phyloP scores from a whole-genome alignment of 768 basidiomycete species.

The Neoboletus subvelutipes region DNA sequence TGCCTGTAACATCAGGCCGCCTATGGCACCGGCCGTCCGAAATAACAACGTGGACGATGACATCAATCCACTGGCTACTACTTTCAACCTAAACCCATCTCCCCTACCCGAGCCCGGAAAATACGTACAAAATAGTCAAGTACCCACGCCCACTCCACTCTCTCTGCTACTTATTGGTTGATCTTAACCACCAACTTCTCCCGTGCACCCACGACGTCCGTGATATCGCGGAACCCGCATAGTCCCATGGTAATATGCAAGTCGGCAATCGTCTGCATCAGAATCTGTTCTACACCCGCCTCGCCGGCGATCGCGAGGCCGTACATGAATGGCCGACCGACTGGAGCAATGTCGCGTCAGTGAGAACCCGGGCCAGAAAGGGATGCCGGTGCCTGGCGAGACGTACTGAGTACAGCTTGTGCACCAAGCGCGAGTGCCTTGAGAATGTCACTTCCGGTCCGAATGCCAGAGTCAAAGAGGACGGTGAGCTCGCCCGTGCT shows the following conservation, averaged over 20 bases:
- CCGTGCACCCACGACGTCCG: constrained; percentile 39
- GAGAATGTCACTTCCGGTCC: constrained; percentile 53
- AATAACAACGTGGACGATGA: background rate
- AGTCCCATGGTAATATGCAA: constrained; percentile 45
- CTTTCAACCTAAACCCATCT: background rate
- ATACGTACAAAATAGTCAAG: background rate
- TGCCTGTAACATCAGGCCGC: background rate
- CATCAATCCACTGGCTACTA: background rate
- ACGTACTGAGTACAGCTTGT: constrained; percentile 46
- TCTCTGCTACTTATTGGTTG: background rate
- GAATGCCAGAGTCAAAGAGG: constrained; percentile 64
- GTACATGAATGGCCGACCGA: constrained; percentile 48
- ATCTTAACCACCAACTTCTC: constrained; percentile 35
- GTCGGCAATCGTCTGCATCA: constrained; percentile 45
- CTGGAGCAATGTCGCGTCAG: background rate
- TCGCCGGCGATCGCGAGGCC: constrained; percentile 49
- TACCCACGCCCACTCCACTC: background rate
- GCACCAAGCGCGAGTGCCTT: constrained; percentile 60
- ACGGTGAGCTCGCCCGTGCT: constrained; percentile 59
- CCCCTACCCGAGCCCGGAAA: background rate
- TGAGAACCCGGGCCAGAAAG: background rate
- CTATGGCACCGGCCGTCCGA: background rate
- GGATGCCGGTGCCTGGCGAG: background rate
- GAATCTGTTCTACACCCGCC: constrained; percentile 47
- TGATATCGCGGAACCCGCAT: constrained; percentile 37